Percentiles rank a stretch among this genome's conserved stretches.
Conservation (phyloP, 352 stramenopile species). For the Pythium scleroteichum region DNA sequence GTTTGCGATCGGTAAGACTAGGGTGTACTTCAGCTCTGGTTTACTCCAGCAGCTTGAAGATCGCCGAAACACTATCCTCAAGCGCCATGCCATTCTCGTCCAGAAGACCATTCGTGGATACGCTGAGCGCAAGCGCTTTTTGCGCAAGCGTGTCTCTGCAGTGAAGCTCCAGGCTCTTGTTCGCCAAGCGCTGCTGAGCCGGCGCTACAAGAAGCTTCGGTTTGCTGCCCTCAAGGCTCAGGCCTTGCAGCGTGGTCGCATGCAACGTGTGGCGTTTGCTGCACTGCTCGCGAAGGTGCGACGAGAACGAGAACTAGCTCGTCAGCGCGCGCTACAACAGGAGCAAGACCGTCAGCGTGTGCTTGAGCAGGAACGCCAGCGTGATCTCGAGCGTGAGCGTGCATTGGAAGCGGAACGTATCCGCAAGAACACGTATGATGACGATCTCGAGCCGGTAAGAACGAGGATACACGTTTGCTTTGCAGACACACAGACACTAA, state of each 20-base stretch:
- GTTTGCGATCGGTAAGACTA: conserved; percentile 77
- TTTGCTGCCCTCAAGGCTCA: conserved; percentile 55
- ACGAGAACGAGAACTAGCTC: conserved; percentile 40
- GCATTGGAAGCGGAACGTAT: conserved; percentile 12
- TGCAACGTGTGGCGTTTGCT: conserved; percentile 58
- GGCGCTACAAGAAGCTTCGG: conserved; percentile 51
- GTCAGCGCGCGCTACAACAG: conserved; percentile 22
- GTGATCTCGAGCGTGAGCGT: conserved; percentile 35
- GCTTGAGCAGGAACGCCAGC: conserved; percentile 26
- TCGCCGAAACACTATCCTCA: conserved; percentile 71
- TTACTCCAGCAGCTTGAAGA: conserved; percentile 92
- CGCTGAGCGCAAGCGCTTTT: conserved; percentile 58
- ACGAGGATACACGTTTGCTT: too few relatives aligned
- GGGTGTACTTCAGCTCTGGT: conserved; percentile 89
- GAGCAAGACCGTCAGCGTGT: conserved; percentile 23
- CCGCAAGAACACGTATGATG: conserved; percentile 32
- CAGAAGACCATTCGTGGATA: conserved; percentile 74
- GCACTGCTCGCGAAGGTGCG: conserved; percentile 47
- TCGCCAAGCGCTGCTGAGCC: conserved; percentile 38
- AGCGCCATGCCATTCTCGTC: conserved; percentile 71
- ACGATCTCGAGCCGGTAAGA: conserved; percentile 58
- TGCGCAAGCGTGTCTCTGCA: conserved; percentile 41
- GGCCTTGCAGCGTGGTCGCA: conserved; percentile 50
- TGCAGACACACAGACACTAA: conserved; percentile 50
- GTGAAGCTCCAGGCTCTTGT: conserved; percentile 55